Conservation (phyloP, 495 filamentous ascomycete genomes). For the Viridothelium virens region DNA sequence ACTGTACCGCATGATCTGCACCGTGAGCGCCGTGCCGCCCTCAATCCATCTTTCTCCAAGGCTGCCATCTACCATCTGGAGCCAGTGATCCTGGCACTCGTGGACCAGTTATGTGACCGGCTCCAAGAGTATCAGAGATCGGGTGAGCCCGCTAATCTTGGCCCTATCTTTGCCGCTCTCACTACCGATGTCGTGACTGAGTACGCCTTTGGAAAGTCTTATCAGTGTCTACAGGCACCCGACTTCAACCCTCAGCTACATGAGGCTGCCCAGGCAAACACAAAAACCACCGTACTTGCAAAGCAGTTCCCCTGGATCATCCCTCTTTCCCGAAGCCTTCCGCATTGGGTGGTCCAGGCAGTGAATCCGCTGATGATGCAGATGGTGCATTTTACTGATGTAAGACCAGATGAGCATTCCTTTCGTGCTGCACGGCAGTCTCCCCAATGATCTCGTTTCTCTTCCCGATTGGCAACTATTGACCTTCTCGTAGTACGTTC, state of each 20-base stretch:
- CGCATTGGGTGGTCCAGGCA: not conserved
- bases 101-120: constrained; percentile 36
- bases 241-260: not conserved
- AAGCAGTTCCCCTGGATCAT: not conserved
- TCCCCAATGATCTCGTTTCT: too few species aligned
- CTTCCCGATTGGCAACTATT: not conserved
- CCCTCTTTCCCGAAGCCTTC: constrained; percentile 4
- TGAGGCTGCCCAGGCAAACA: not conserved
- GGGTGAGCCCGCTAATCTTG: constrained; percentile 27
- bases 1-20: constrained; percentile 41
- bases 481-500: not conserved
- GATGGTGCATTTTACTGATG: constrained; percentile 8
- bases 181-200: constrained; percentile 42
- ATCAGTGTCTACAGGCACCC: not conserved
- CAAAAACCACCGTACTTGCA: not conserved
- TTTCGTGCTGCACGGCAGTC: too few species aligned
- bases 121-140: constrained; percentile 21
- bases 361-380: constrained; percentile 6
- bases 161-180: constrained; percentile 36
- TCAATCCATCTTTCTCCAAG: constrained; percentile 48
- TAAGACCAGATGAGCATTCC: not conserved
- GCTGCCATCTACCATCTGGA: constrained; percentile 37
- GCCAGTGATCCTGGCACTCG: constrained; percentile 40
- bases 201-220: constrained; percentile 18
- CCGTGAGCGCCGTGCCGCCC: constrained; percentile 37